Base-by-base conservation (phyloP, 345 rosid genomes). In the Ceriops tagal region DNA sequence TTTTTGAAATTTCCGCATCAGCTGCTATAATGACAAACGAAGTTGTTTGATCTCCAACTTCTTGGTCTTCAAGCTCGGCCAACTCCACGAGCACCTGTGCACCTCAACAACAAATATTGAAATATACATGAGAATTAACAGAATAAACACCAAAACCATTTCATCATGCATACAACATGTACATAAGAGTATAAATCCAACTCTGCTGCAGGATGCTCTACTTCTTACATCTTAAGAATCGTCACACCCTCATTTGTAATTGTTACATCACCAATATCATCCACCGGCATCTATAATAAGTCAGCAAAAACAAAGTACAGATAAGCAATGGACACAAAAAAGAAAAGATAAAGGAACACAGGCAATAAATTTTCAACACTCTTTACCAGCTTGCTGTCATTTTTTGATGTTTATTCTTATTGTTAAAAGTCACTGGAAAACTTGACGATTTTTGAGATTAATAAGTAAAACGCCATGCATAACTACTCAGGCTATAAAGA, bases 121-220 rank as follows among this genome's bases (percentile, higher is more conserved):
- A 59, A 70, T 2, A 60, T 9, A 53, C 22, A 47, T 5, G 24
- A 34, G 3, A 19, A 43, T 24, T 24, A 49, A 53, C 21, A 58
- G 27, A 68, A 34, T 55, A 56, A 26, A 67, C n/a, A 8, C 6
- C 8, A 49, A 64, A 4, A 2, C 52, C 56, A 39, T 15, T 18
- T 18, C 35, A 21, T 37, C 16, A 26, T 43, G 6, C 19, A 1
- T 53, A 24, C 6, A 20, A 26, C 21, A 24, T 1, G 26, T 13
- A 21, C 49, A 63, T 65, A 75, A 19, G 24, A 1, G 10, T 19
- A 49, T 22, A 47, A 21, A 66, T 65, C 43, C 55, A 95, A 96
- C 93, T 95, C 92, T 63, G 98, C 99, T 77, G 99, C 96, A 2
- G 99, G 98, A 79, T 90, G 99, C 82, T 95, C 98, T 53, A 92